phyloP scores from a whole-genome alignment of 768 basidiomycete genomes.

The Lanmaoa rubissima region DNA sequence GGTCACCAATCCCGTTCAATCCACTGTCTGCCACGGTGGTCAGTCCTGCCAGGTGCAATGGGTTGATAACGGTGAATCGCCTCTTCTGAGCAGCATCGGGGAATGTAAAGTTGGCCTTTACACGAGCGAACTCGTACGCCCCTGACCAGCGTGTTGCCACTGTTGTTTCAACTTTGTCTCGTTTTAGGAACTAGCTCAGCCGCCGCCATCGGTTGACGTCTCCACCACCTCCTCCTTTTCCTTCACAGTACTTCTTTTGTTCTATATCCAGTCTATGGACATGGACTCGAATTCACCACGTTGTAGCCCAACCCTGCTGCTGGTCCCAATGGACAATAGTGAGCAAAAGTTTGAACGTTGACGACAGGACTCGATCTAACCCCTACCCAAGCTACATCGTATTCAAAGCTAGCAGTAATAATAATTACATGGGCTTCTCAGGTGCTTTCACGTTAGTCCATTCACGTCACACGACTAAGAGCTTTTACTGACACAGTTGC shows the following conservation, averaged over 20 bases:
- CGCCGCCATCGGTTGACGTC: slow-evolving; percentile 55
- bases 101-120: slow-evolving; percentile 55
- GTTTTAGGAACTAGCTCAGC: slow-evolving; percentile 54
- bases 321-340: slow-evolving; percentile 60
- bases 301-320: slow-evolving; percentile 52
- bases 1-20: slow-evolving; percentile 42
- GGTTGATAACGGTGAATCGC: slow-evolving; percentile 59
- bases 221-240: slow-evolving; percentile 42
- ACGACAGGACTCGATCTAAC: slow-evolving; percentile 1
- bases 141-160: not conserved
- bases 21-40: slow-evolving; percentile 51
- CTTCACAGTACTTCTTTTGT: slow-evolving; percentile 50
- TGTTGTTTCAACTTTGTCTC: not conserved
- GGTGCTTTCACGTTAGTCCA: slow-evolving; percentile 52
- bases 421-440: slow-evolving; percentile 45
- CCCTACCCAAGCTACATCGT: slow-evolving; percentile 53
- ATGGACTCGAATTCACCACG: not conserved
- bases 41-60: slow-evolving; percentile 55
- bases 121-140: slow-evolving; percentile 50
- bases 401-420: slow-evolving; percentile 45
- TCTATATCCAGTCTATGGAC: not conserved
- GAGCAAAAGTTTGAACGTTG: slow-evolving; percentile 20
- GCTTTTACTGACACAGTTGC: slow-evolving; percentile 1
- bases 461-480: not conserved
- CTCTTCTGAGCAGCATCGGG: slow-evolving; percentile 50